Evolutionary conservation across 768 basidiomycete genomes (phyloP), one percentile per base, ranked within the genome.

Genomic region (Mycena belliarum): DNA sequence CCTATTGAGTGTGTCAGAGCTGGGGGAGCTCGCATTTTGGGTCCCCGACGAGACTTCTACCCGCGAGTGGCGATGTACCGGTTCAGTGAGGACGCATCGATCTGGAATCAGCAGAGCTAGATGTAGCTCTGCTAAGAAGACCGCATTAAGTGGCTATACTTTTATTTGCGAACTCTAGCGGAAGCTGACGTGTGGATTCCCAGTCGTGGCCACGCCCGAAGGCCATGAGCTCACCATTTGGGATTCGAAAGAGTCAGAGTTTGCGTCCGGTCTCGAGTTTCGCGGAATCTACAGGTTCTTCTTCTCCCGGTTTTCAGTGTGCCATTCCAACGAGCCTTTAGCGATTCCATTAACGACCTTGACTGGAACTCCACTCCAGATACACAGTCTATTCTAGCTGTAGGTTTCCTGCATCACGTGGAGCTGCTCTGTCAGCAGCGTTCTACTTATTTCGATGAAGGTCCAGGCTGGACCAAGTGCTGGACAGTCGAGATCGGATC

Each of bases 321-420:
- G 46, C n/a, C n/a, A 33, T 49, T 43, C 45, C 32, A 47, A 42
- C 15, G 43, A 29, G 10, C 20, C 37, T 41, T 24, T 49, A 77
- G 78, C 18, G 87, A 91, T 65, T 76, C 75, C 18, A 83, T 97
- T 41, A 81, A 86, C 56, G 93, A 95, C 66, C 79, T 97, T 23
- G 94, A 96, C 69, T 97, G 95, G 95, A 91, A 89, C 29, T 89
- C 94, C 18, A 95, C 94, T 3, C 89, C 90, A 0, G 91, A 93
- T 68, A 82, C 84, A 61, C 91, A 94, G 66, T 96, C 94, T 9
- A 92, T 96, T 51, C 82, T 96, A 35, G 94, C 95, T 3, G 86
- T 97, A 21, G 95, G 95, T 23, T 95, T 93, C 70, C 69, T 82
- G 16, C 84, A 86, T 61, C 85, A 85, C 46, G 77, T 96, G 2